Percentiles rank a stretch among this genome's conserved stretches.
phyloP scores from a whole-genome alignment of 2,329 filamentous ascomycete genomes.

The Ciborinia camelliae region DNA sequence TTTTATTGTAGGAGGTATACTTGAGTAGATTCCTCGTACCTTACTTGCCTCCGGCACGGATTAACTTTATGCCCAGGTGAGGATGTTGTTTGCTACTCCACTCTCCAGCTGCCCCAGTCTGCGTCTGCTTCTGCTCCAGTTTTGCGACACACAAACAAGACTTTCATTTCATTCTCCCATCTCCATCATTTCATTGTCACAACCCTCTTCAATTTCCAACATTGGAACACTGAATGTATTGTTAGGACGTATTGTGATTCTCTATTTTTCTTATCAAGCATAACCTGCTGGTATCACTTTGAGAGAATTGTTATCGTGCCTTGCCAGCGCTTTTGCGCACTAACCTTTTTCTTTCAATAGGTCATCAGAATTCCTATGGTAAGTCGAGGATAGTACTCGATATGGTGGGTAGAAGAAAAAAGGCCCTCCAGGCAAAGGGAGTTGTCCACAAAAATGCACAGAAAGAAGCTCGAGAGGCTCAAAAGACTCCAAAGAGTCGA shows the following conservation, averaged over 20 bases:
- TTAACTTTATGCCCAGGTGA: no score
- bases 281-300: conserved; percentile 11
- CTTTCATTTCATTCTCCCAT: not conserved
- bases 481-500: conserved; percentile 10
- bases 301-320: conserved; percentile 14
- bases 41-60: no score
- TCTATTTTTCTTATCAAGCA: conserved; percentile 12
- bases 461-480: not conserved
- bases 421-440: conserved; percentile 6
- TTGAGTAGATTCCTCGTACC: no score
- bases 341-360: conserved; percentile 23
- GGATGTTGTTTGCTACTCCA: not conserved
- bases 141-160: not conserved
- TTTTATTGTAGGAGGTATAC: no score
- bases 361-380: not conserved
- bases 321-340: conserved; percentile 19
- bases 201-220: not conserved
- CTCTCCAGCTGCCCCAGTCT: not conserved
- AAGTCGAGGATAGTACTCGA: conserved; percentile 14
- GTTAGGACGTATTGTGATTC: conserved; percentile 12
- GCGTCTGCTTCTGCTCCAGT: not conserved
- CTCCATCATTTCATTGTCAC: conserved; percentile 9
- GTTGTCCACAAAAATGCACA: not conserved
- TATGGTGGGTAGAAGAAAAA: conserved; percentile 16
- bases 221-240: not conserved